Base-by-base conservation (phyloP, 768 basidiomycete genomes). In the Psilocybe azurescens region DNA sequence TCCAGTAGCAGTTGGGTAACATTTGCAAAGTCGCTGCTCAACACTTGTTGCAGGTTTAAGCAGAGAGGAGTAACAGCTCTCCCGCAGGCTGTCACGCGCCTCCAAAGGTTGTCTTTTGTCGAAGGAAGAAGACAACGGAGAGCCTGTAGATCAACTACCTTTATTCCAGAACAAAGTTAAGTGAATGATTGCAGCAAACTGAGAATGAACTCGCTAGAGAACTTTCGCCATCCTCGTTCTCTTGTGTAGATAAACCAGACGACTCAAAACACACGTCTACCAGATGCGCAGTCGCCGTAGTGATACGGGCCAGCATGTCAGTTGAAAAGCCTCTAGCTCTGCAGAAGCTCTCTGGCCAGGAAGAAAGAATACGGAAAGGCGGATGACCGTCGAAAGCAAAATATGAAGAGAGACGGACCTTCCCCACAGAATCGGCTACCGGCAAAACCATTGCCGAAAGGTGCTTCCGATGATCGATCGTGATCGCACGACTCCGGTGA, bases 1-100 rank as follows among this genome's bases (percentile, higher is more conserved):
- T 80, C 79, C 24, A 75, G 77, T 52, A 84, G 71, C 9, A 84
- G 59, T 58, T 74, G 75, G 11, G 79, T 73, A n/a, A 83, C 74
- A 60, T 73, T 72, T 39, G 82, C 74, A 16, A 83, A 59, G 54
- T 84, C 83, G 39, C 77, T 64, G 53, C 68, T 65, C 3, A 82
- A 58, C 28, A 76, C 73, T 39, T 63, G 73, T 48, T 74, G 74
- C 28, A 85, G 36, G 51, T 68, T 70, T 36, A 62, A 68, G 68
- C 73, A 83, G 20, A 77, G 64, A 8, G 80, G 78, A 6, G 65
- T 54, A 36, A 79, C 61, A 32, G 72, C 67, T 38, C 68, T 69
- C 28, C 67, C 68, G 64, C 72, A 81, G 20, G 74, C 63, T 16
- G 71, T 68, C 2, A 77, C 62, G 16, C 64, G 67, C 28, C 70